These are phyloP conservation scores for Collybia sp. DNA, from an alignment of 768 basidiomycete species.

Conservation along the genomic window DNA sequence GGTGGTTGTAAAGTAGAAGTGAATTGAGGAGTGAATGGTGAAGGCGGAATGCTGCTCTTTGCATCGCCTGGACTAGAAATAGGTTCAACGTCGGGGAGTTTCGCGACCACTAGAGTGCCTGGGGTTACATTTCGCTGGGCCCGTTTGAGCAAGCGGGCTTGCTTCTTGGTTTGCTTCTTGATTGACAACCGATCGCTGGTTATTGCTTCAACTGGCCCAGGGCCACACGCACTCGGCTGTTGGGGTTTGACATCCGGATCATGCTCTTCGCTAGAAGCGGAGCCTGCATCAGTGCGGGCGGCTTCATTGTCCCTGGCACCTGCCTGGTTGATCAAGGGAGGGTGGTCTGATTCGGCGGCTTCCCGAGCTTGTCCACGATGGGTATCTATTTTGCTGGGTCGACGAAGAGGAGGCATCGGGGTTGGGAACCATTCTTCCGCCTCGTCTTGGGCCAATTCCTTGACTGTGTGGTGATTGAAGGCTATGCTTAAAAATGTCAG, in stretches of 20 bases:
- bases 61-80: background rate
- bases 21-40: background rate
- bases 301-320: background rate
- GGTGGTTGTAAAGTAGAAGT: background rate
- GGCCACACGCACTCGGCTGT: background rate
- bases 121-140: background rate
- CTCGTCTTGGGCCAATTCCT: slow-evolving; percentile 4
- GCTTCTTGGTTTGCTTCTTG: slow-evolving; percentile 1
- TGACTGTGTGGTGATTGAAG: slow-evolving; percentile 7
- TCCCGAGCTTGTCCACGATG: slow-evolving; percentile 8
- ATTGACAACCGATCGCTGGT: background rate
- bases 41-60: background rate
- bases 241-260: background rate
- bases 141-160: slow-evolving; percentile 1
- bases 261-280: background rate
- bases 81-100: background rate
- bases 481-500: background rate
- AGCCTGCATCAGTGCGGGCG: background rate
- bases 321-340: background rate
- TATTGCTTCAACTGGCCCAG: background rate
- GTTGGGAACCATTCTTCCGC: slow-evolving; percentile 26
- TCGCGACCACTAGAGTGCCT: background rate
- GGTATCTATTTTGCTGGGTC: no score
- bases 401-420: slow-evolving; percentile 10
- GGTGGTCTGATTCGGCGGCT: slow-evolving; percentile 3